Evolutionary conservation across 202 grass and related monocot genomes (phyloP).

Genomic region (Elaeis oleifera): DNA sequence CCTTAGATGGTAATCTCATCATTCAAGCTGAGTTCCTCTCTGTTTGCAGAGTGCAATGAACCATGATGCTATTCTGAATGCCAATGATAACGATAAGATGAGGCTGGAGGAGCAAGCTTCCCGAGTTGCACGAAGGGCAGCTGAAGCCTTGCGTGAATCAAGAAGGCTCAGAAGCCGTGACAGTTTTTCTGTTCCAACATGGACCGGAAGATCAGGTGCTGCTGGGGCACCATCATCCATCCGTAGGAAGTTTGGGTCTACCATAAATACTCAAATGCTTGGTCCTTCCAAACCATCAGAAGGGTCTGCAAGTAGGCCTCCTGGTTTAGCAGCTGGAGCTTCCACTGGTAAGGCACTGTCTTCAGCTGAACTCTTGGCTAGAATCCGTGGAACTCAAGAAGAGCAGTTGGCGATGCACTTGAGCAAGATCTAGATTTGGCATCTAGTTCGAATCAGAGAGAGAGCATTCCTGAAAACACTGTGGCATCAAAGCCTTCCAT

Average conservation of each 20-base stretch:
- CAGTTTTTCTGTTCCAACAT: conserved; percentile 71
- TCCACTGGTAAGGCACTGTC: conserved; percentile 55
- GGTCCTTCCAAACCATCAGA: conserved; percentile 28
- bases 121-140: conserved; percentile 73
- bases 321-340: conserved; percentile 53
- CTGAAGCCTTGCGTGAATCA: conserved; percentile 77
- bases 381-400: conserved; percentile 65
- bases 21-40: conserved; percentile 6
- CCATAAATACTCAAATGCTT: conserved; percentile 36
- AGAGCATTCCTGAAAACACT: conserved; percentile 21
- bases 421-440: conserved; percentile 50
- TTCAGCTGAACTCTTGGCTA: conserved; percentile 64
- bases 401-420: conserved; percentile 60
- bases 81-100: conserved; percentile 71
- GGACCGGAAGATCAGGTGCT: conserved; percentile 70
- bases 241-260: conserved; percentile 58
- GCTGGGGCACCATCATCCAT: conserved; percentile 50
- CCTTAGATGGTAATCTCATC: conserved; percentile 6
- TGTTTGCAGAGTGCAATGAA: conserved; percentile 69
- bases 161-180: conserved; percentile 61
- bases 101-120: conserved; percentile 67
- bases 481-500: conserved; percentile 22
- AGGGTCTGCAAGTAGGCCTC: conserved; percentile 35
- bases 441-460: conserved; percentile 15
- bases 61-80: conserved; percentile 88